Conservation (phyloP, 2,329 filamentous ascomycete genomes). For the Xenoacremonium recifei region DNA sequence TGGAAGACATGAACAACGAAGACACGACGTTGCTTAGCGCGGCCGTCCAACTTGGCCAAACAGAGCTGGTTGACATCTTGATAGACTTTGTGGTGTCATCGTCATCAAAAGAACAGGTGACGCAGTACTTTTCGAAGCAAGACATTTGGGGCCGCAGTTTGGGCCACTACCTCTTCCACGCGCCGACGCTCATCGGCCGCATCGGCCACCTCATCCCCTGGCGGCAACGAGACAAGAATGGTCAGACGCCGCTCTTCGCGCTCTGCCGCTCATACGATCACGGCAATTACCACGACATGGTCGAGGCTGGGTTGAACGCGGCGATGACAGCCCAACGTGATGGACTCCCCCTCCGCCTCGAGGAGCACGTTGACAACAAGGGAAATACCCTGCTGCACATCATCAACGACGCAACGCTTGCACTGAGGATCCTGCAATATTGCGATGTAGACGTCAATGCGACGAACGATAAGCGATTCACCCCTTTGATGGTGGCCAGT, state of each 20-base stretch:
- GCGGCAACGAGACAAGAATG: constrained; percentile 90
- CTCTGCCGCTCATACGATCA: constrained; percentile 96
- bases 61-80: constrained; percentile 71
- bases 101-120: constrained; percentile 54
- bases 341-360: constrained; percentile 76
- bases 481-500: constrained; percentile 94
- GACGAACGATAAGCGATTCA: constrained; percentile 92
- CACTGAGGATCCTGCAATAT: constrained; percentile 70
- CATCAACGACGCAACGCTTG: constrained; percentile 79
- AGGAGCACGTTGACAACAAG: constrained; percentile 89
- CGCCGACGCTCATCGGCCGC: constrained; percentile 73
- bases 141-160: constrained; percentile 85
- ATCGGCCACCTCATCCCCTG: constrained; percentile 82
- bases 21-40: constrained; percentile 87
- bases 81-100: constrained; percentile 66
- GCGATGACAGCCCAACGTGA: constrained; percentile 76
- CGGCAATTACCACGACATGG: constrained; percentile 81
- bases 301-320: constrained; percentile 73
- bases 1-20: constrained; percentile 86
- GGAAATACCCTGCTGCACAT: constrained; percentile 97
- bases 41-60: constrained; percentile 80
- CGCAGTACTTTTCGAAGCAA: constrained; percentile 69
- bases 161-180: constrained; percentile 95
- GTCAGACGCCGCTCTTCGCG: constrained; percentile 95
- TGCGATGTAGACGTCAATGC: constrained; percentile 97